A percentile compares a stretch with the other conserved stretches of the same genome.
phyloP scores from a whole-genome alignment of 2,329 filamentous ascomycete species.

The Plectosphaerella cucumerina region DNA sequence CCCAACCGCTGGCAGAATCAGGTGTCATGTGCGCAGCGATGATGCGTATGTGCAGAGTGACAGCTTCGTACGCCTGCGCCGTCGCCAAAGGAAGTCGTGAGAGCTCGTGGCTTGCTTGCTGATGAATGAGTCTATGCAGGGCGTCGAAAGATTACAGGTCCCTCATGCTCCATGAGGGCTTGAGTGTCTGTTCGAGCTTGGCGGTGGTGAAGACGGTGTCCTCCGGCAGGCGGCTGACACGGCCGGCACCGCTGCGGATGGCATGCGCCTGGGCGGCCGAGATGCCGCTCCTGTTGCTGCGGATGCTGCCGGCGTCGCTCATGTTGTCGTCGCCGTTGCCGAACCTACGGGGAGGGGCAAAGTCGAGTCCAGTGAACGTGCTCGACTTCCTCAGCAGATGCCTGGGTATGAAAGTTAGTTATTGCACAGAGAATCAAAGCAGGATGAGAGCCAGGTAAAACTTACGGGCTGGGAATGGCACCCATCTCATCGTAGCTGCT shows the following conservation, averaged over 20 bases:
- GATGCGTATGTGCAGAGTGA: constrained; percentile 1
- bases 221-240: constrained; percentile 77
- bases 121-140: too few species aligned
- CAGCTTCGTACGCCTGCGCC: constrained; percentile 2
- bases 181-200: constrained; percentile 57
- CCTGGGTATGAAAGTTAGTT: constrained; percentile 29
- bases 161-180: constrained; percentile 56
- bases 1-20: too few species aligned
- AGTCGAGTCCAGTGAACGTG: constrained; percentile 76
- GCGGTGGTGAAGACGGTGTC: constrained; percentile 76
- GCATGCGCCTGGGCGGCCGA: constrained; percentile 66
- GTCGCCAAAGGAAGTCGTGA: constrained; percentile 2
- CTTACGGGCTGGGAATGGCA: constrained; percentile 86
- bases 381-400: constrained; percentile 72
- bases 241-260: constrained; percentile 78
- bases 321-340: constrained; percentile 50
- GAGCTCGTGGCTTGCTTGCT: background rate
- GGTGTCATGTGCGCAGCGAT: background rate
- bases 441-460: background rate
- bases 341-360: constrained; percentile 74
- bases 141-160: constrained; percentile 19
- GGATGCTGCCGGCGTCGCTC: constrained; percentile 64
- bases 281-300: constrained; percentile 70
- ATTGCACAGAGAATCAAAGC: too few species aligned
- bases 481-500: constrained; percentile 85